phyloP scores from a whole-genome alignment of 2,329 filamentous ascomycete species.

The Scorias spongiosa region DNA sequence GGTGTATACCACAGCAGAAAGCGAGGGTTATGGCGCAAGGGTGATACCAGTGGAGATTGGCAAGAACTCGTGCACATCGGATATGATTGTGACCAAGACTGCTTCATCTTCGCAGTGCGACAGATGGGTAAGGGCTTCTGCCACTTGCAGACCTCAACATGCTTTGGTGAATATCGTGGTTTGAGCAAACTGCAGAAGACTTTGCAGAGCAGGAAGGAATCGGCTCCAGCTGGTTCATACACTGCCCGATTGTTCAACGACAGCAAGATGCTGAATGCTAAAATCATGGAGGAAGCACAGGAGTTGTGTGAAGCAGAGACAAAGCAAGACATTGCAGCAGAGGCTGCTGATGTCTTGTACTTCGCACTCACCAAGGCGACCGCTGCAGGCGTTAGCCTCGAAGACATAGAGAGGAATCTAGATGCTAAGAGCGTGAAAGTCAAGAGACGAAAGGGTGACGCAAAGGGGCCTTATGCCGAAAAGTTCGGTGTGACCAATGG shows the following conservation, averaged over 20 bases:
- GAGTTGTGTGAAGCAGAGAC: slow-evolving; percentile 79
- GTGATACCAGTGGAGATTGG: slow-evolving; percentile 81
- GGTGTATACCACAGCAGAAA: slow-evolving; percentile 96
- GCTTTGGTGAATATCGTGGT: slow-evolving; percentile 74
- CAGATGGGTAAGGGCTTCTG: slow-evolving; percentile 86
- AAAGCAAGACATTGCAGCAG: slow-evolving; percentile 75
- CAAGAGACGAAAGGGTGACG: slow-evolving; percentile 81
- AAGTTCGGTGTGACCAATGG: slow-evolving; percentile 51
- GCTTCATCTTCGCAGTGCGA: slow-evolving; percentile 73
- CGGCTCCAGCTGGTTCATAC: slow-evolving; percentile 80
- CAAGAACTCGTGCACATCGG: slow-evolving; percentile 77
- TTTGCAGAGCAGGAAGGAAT: slow-evolving; percentile 62
- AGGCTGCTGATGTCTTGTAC: slow-evolving; percentile 90
- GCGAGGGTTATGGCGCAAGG: slow-evolving; percentile 92
- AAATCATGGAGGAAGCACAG: slow-evolving; percentile 97
- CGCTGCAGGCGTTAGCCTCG: slow-evolving; percentile 65
- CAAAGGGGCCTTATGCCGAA: slow-evolving; percentile 82
- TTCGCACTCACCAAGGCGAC: slow-evolving; percentile 88
- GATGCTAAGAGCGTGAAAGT: slow-evolving; percentile 93
- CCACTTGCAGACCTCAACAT: slow-evolving; percentile 80
- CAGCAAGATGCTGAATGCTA: slow-evolving; percentile 73
- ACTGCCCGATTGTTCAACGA: slow-evolving; percentile 88
- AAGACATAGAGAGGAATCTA: slow-evolving; percentile 82
- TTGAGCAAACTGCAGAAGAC: slow-evolving; percentile 79
- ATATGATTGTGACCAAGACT: slow-evolving; percentile 87